phyloP scores from a whole-genome alignment of 2,329 filamentous ascomycete species.

The Neofusicoccum sp. region DNA sequence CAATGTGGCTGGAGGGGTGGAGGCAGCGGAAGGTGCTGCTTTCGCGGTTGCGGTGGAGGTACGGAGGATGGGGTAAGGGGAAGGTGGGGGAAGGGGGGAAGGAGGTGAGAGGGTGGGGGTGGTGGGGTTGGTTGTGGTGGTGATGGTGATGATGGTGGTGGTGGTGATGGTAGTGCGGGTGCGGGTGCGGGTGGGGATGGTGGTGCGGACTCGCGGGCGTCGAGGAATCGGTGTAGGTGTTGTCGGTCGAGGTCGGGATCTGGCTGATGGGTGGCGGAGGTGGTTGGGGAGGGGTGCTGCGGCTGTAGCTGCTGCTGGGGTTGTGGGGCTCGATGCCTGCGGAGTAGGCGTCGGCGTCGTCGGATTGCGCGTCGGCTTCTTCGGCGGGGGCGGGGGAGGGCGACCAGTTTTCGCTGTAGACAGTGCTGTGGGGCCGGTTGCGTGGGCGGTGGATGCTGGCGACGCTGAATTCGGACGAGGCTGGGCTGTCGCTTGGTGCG shows the following conservation, averaged over 20 bases:
- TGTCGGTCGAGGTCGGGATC: not conserved
- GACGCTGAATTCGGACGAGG: slow-evolving; percentile 18
- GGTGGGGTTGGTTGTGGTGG: not conserved
- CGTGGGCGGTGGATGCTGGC: slow-evolving; percentile 11
- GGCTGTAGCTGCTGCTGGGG: not conserved
- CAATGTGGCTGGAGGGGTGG: not conserved
- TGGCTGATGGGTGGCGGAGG: not conserved
- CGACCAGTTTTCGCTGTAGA: slow-evolving; percentile 13
- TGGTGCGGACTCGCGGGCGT: not conserved
- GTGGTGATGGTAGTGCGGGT: too few relatives aligned
- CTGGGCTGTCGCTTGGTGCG: slow-evolving; percentile 2
- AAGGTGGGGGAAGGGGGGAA: too few relatives aligned
- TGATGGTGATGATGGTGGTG: not conserved
- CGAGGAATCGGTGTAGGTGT: not conserved
- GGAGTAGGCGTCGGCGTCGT: not conserved
- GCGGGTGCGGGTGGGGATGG: too few relatives aligned
- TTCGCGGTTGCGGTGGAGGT: not conserved
- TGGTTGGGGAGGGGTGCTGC: not conserved
- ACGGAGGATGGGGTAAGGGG: not conserved
- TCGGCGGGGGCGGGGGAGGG: not conserved
- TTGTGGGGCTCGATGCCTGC: slow-evolving; percentile 9
- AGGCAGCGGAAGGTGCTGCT: slow-evolving; percentile 9
- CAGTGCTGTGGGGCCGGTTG: slow-evolving; percentile 15
- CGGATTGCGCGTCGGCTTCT: not conserved
- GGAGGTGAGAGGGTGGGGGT: not conserved